Evolutionary conservation across 352 stramenopile genomes (phyloP), one percentile per base, ranked within the genome.

Genomic region (Phytopythium vexans): DNA sequence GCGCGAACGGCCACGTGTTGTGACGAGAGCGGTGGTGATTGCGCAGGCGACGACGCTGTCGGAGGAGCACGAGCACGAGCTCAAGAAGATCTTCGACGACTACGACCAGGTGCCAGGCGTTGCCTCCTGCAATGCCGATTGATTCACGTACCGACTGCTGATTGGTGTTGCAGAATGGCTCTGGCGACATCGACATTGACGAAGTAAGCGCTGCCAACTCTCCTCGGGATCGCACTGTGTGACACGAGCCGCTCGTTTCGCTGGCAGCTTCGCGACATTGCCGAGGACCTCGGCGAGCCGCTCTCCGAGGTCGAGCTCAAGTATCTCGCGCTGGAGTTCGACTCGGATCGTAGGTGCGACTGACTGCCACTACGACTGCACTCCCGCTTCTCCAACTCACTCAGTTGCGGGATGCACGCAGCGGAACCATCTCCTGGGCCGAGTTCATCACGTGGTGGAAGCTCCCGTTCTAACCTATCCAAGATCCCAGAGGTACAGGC

Each of bases 371-470:
- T 37, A 6, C 4, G 7, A 37, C 12, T 45, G 6, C 16, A 10
- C 12, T 37, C 9, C 12, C 38, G 45, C 12, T 35, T 3, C n/a
- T 1, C 33, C 3, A 5, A 39, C 12, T 21, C 14, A 11, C 33
- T 40, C 39, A 12, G 16, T 43, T 4, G 5, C 10, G 39, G 10
- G 11, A 14, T 12, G 5, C 11, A 56, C 40, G 9, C 53, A 90
- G 79, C 51, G 80, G 80, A 12, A 59, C 66, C 32, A 88, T 90
- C 61, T 74, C 61, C 59, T 90, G 80, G 77, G 60, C 54, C 45
- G 80, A 90, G 63, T 90, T 90, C 71, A 87, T 90, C 61, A 60
- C 77, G 52, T 90, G 73, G 77, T 88, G 80, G 80, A 88, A 89
- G 75, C 58, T 79, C 12, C 73, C 77, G 12, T 88, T 86, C 63